phyloP scores from a whole-genome alignment of 2,329 filamentous ascomycete species.

The Bipolaris cookei region DNA sequence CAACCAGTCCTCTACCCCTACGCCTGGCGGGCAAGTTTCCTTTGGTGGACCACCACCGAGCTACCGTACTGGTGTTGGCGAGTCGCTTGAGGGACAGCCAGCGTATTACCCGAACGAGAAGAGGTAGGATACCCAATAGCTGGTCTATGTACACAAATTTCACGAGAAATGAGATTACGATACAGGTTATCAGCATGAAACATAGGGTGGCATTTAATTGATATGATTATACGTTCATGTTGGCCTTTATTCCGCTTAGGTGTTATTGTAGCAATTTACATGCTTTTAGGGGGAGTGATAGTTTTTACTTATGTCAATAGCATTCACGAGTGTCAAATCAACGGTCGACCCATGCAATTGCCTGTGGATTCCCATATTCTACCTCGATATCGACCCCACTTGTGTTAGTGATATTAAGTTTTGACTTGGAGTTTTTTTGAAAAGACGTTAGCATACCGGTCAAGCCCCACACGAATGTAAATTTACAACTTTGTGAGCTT shows the following conservation, averaged over 20 bases:
- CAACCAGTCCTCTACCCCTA: slow-evolving; percentile 28
- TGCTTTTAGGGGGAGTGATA: no score
- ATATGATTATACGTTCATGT: background rate
- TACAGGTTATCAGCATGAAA: slow-evolving; percentile 1
- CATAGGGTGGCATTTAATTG: background rate
- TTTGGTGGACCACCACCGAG: slow-evolving; percentile 47
- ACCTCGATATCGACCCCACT: no score
- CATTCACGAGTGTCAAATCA: no score
- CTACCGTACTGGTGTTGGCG: slow-evolving; percentile 45
- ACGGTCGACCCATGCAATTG: no score
- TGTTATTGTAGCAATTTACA: background rate
- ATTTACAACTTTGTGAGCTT: no score
- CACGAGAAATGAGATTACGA: slow-evolving; percentile 35
- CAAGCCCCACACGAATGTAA: no score
- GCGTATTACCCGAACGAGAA: slow-evolving; percentile 46
- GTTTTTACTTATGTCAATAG: no score
- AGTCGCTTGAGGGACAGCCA: slow-evolving; percentile 45
- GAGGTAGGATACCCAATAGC: slow-evolving; percentile 22
- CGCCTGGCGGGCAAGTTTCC: slow-evolving; percentile 40
- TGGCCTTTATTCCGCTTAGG: background rate
- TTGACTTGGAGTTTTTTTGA: no score
- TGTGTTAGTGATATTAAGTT: no score
- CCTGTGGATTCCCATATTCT: no score
- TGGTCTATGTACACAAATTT: background rate
- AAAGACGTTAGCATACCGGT: no score